Conservation (phyloP, 768 basidiomycete species). For the Chiua virens region DNA sequence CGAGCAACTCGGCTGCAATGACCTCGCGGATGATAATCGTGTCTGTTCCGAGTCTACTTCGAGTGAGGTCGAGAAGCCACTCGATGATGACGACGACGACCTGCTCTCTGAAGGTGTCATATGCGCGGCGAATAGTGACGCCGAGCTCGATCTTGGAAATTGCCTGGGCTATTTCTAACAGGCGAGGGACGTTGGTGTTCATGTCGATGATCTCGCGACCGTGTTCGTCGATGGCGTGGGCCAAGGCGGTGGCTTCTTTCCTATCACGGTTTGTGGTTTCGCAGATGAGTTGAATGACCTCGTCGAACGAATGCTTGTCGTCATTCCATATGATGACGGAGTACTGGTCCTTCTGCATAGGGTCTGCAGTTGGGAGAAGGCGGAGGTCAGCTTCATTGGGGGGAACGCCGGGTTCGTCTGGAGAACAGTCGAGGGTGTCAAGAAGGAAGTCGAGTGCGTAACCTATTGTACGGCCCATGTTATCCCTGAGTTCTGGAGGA, state of each 20-base stretch:
- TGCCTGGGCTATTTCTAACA: conserved; percentile 77
- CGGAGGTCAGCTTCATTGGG: conserved; percentile 66
- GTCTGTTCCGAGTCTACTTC: conserved; percentile 67
- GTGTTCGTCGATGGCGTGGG: conserved; percentile 66
- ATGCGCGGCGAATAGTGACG: conserved; percentile 83
- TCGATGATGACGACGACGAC: conserved; percentile 81
- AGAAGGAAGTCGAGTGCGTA: conserved; percentile 83
- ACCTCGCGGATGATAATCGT: conserved; percentile 68
- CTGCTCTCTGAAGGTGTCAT: conserved; percentile 88
- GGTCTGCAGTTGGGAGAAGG: conserved; percentile 73
- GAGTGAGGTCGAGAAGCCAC: conserved; percentile 81
- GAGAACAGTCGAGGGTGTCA: conserved; percentile 78
- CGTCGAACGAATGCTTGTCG: conserved; percentile 92
- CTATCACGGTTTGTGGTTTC: conserved; percentile 51
- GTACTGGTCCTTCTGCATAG: conserved; percentile 76
- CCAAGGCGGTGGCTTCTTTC: conserved; percentile 58
- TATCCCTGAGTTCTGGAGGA: conserved; percentile 69
- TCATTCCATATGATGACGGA: conserved; percentile 93
- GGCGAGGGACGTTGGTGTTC: conserved; percentile 46
- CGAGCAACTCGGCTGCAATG: conserved; percentile 67
- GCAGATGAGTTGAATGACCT: conserved; percentile 73
- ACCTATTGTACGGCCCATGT: conserved; percentile 69
- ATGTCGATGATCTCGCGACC: conserved; percentile 87
- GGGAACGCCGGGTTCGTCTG: conserved; percentile 73
- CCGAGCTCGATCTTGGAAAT: conserved; percentile 89